Evolutionary conservation across 2,329 filamentous ascomycete species (phyloP).

Genomic region (Neofusicoccum parvum): DNA sequence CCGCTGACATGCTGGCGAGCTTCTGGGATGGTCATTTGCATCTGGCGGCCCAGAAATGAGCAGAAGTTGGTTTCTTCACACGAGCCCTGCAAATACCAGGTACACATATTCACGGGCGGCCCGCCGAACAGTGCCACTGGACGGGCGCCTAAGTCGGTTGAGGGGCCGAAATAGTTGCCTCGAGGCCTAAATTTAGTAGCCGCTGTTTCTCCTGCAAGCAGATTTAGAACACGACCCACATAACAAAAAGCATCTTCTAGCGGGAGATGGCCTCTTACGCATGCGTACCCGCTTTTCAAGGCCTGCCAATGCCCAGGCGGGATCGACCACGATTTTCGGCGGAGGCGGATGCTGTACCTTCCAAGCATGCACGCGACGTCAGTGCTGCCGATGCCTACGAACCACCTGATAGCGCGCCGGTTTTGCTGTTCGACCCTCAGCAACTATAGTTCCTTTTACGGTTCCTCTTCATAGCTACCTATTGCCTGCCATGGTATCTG

Average conservation of each 20-base stretch:
- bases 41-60: too few species aligned
- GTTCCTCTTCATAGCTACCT: neutral
- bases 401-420: neutral
- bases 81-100: too few species aligned
- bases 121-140: neutral
- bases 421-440: neutral
- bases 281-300: neutral
- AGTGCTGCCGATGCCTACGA: neutral
- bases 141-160: too few species aligned
- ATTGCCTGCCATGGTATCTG: neutral
- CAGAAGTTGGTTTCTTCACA: too few species aligned
- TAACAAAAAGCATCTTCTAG: neutral
- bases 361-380: too few species aligned
- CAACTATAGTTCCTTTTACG: neutral
- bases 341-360: neutral
- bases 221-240: neutral
- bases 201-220: too few species aligned
- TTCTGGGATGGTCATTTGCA: too few species aligned
- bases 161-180: neutral
- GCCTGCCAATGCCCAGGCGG: neutral
- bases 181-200: neutral
- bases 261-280: neutral
- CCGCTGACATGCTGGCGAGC: neutral
- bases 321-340: slow-evolving; percentile 11
- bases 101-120: neutral